These are phyloP conservation scores for Pneumocystis jirovecii DNA, from an alignment of 1,139 yeast species.

Conservation along the genomic window DNA sequence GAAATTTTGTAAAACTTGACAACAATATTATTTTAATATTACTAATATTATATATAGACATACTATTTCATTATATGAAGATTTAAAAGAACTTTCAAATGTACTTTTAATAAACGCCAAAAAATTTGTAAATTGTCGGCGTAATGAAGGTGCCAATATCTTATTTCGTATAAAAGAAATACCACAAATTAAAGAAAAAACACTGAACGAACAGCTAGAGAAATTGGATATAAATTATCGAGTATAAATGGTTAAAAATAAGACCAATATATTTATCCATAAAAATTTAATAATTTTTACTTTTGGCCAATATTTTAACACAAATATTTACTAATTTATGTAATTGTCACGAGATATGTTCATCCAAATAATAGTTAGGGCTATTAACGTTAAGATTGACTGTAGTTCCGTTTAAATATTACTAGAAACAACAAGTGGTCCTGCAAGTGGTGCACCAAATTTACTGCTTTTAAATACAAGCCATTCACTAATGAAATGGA, in stretches of 20 bases:
- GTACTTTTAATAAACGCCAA: neutral
- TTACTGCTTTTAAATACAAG: slow-evolving; percentile 60
- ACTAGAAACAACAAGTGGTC: slow-evolving; percentile 35
- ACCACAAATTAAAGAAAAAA: neutral
- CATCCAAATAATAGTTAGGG: neutral
- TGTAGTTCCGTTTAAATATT: neutral
- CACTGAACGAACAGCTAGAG: neutral
- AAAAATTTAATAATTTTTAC: neutral
- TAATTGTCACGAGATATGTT: neutral
- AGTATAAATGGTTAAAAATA: neutral
- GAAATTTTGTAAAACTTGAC: neutral
- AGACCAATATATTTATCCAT: neutral
- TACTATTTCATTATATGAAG: neutral
- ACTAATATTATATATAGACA: neutral
- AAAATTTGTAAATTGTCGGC: neutral
- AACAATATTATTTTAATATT: neutral
- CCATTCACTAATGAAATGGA: slow-evolving; percentile 81
- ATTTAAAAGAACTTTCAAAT: neutral
- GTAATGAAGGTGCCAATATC: neutral
- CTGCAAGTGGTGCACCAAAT: slow-evolving; percentile 74
- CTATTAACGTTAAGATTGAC: neutral
- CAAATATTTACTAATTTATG: neutral
- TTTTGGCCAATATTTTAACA: neutral
- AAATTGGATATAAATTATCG: neutral
- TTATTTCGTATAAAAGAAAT: neutral